phyloP scores from a whole-genome alignment of 352 stramenopile genomes.

The Pythium chondricola region DNA sequence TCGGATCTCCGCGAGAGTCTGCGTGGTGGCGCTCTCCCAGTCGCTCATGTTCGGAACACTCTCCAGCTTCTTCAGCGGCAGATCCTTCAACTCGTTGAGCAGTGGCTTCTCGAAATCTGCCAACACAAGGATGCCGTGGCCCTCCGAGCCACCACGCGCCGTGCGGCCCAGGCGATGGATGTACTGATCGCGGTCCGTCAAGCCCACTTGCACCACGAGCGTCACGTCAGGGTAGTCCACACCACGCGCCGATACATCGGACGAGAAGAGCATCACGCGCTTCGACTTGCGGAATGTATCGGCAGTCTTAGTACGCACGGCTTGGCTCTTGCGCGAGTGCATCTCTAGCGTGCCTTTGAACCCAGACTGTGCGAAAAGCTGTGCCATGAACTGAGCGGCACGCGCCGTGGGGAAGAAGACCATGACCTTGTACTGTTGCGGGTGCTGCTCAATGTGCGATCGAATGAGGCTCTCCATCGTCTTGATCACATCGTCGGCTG shows the following conservation, averaged over 20 bases:
- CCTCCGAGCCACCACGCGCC: constrained; percentile 81
- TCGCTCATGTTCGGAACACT: constrained; percentile 8
- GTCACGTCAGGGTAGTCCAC: constrained; percentile 96
- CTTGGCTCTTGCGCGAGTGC: constrained; percentile 94
- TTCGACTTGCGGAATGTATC: constrained; percentile 84
- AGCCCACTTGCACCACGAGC: constrained; percentile 79
- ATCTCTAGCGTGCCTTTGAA: constrained; percentile 90
- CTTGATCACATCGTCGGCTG: constrained; percentile 58
- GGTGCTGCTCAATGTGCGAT: constrained; percentile 47
- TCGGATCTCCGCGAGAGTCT: constrained; percentile 31
- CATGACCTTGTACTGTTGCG: constrained; percentile 91
- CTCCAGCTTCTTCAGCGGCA: constrained; percentile 37
- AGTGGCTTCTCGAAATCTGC: constrained; percentile 79
- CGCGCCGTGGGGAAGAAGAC: constrained; percentile 92
- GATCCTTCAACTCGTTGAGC: constrained; percentile 54
- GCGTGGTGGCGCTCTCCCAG: constrained; percentile 3
- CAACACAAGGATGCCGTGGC: constrained; percentile 78
- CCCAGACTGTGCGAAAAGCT: constrained; percentile 79
- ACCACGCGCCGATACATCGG: constrained; percentile 91
- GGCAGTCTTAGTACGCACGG: constrained; percentile 76
- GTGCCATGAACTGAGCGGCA: constrained; percentile 82
- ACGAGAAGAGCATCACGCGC: constrained; percentile 91
- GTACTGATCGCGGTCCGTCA: constrained; percentile 89
- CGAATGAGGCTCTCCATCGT: constrained; percentile 63
- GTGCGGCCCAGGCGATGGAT: constrained; percentile 95